Percentiles rank a stretch among this genome's conserved stretches.
These are phyloP conservation scores for Ophiosphaerella herpotricha DNA, from an alignment of 2,329 filamentous ascomycete species.

Conservation along the genomic window DNA sequence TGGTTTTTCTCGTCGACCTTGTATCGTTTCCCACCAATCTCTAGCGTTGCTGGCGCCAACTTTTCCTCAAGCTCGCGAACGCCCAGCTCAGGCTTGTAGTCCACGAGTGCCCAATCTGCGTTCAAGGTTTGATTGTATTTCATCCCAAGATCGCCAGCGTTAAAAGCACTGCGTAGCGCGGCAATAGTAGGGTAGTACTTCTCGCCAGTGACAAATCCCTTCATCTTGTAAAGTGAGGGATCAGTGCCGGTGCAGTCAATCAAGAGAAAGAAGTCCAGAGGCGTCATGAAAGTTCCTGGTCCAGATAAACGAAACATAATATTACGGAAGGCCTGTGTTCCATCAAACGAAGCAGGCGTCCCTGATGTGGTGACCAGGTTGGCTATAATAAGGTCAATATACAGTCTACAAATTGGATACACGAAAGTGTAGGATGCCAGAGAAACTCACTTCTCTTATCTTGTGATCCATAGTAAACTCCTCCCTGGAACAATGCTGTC, in stretches of 20 bases:
- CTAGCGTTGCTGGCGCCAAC: conserved; percentile 48
- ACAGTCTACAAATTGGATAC: too few species aligned
- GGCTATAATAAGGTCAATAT: conserved; percentile 6
- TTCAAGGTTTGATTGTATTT: conserved; percentile 54
- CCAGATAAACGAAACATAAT: conserved; percentile 52
- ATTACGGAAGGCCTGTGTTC: conserved; percentile 46
- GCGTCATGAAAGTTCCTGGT: conserved; percentile 46
- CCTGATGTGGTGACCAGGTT: conserved; percentile 32
- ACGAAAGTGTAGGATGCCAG: background rate
- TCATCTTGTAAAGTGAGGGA: conserved; percentile 48
- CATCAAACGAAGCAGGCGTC: conserved; percentile 46
- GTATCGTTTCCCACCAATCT: conserved; percentile 50
- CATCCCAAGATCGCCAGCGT: conserved; percentile 50
- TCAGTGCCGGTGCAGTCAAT: conserved; percentile 53
- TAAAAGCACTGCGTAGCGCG: conserved; percentile 54
- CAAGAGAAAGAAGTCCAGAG: conserved; percentile 53
- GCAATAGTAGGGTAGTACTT: conserved; percentile 58
- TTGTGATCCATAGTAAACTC: conserved; percentile 26
- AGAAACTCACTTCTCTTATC: conserved; percentile 14
- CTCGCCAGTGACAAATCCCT: conserved; percentile 55
- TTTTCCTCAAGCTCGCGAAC: conserved; percentile 45
- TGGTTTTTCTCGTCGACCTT: conserved; percentile 48
- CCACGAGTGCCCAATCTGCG: conserved; percentile 52
- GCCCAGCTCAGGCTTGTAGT: conserved; percentile 42
- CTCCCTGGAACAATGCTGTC: conserved; percentile 42